Evolutionary conservation across 495 filamentous ascomycete species (phyloP), one percentile per base, ranked within the genome.

Genomic region (Lichenothelia convexa): DNA sequence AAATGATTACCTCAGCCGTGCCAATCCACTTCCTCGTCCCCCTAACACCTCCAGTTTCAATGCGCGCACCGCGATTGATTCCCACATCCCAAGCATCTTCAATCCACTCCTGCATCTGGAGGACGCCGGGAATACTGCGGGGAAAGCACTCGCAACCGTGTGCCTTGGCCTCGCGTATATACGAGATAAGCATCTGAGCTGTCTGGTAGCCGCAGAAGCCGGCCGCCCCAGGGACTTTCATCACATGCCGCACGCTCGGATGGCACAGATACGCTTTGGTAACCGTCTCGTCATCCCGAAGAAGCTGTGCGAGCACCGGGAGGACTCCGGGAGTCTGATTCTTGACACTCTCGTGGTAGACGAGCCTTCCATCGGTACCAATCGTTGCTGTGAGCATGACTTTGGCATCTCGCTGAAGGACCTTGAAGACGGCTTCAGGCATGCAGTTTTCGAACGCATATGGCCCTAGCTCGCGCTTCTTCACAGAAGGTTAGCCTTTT

Each of bases 161-260:
- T 18, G 60, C 58, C 27, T 61, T 50, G 5, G 71, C 55, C 21
- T 65, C 64, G 33, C 70, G 65, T 22, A 95, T 68, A 51, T 80
- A 87, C 2, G 85, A 86, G 13, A 76, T 60, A 40, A 93, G 50
- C 83, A 93, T 92, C 48, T 97, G 89, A 27, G 94, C 93, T 53
- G 93, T 97, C 7, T 89, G 67, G 48, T 94, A 97, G n/a, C 89
- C 89, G 56, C 89, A 97, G 57, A 95, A 97, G 1, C 83, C 82
- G 22, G 86, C 79, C 56, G 93, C 85, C 23, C 62, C 68, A 7
- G 64, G 64, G 24, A 93, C 62, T 46, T 93, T 93, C 32, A 75
- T 77, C 13, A 97, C 67, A 50, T 94, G 86, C 24, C 71, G 68
- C 1, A 81, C 77, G 19, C 60, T 63, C 5, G 80, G 67, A 43